Base-by-base conservation (phyloP, 352 stramenopile species). In the Pythium aquatile region DNA sequence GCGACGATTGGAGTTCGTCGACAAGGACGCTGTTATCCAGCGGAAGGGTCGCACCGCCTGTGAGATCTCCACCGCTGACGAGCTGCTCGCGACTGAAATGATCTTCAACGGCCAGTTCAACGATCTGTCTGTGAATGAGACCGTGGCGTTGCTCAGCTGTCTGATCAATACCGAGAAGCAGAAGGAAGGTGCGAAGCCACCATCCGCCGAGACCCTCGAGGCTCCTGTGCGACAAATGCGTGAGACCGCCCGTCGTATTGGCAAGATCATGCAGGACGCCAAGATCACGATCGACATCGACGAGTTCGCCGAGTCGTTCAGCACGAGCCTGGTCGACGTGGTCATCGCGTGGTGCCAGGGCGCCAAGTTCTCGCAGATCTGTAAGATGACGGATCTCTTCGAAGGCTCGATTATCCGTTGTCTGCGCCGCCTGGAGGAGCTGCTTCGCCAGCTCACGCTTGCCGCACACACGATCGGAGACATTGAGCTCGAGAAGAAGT, bases 51-150 rank as follows among this genome's bases (percentile, higher is more conserved):
- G 97, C 48, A 98, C 98, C 26, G 97, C 97, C 4, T 99, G 97
- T 73, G 98, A 99, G 77, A 96, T 99, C 57, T 99, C 98, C 49
- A 99, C 97, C 11, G 96, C 93, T 2, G 93, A 99, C 71, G 98
- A 99, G 74, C 75, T 99, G 60, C 85, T 99, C 24, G 87, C 99
- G 39, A 99, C 97, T 4, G 97, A 99, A 76, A 87, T 99, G 61
- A 98, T 99, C 39, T 99, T 99, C 78, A 97, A 92, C 44, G 97
- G 97, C 44, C 84, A 98, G 33, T 99, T 99, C 82, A 99, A 98
- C 65, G 96, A 99, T 47, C 77, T 99, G n/a, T 92, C 83, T 2
- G 87, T 98, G n/a, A 97, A 99, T 61, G 94, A 99, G 64, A 94
- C 85, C 14, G 97, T 99, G 32, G 94, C 97, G 39, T 66, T 99